A percentile compares a stretch with the other conserved stretches of the same genome.
Conservation (phyloP, 2,329 filamentous ascomycete genomes). For the Colletotrichum sublineola region DNA sequence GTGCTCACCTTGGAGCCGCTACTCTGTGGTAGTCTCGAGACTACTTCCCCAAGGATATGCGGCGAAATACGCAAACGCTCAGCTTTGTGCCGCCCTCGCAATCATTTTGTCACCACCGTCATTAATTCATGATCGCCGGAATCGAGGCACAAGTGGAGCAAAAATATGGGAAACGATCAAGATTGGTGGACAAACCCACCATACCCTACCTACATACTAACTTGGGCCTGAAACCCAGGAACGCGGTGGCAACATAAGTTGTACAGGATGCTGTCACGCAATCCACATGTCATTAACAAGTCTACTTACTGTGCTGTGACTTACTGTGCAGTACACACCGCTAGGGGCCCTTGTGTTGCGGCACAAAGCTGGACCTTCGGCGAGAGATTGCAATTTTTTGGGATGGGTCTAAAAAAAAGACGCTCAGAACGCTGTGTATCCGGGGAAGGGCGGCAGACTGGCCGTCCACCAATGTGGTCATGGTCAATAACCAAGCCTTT, state of each 20-base stretch:
- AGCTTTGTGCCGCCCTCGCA: constrained; percentile 1
- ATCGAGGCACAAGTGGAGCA: background rate
- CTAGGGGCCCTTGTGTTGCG: constrained; percentile 14
- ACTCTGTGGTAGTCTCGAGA: background rate
- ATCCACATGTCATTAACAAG: constrained; percentile 22
- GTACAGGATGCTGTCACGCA: constrained; percentile 9
- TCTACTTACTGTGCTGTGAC: constrained; percentile 1
- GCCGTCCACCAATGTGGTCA: constrained; percentile 2
- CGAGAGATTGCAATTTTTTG: constrained; percentile 7
- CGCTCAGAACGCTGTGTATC: background rate
- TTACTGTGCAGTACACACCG: background rate
- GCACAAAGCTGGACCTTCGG: constrained; percentile 33
- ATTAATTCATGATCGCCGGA: background rate
- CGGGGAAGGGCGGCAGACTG: background rate
- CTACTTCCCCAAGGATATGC: no score
- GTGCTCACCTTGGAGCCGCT: background rate
- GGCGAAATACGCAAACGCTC: background rate
- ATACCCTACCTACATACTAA: constrained; percentile 12
- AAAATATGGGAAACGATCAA: constrained; percentile 8
- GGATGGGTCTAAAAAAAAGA: background rate
- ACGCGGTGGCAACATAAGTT: constrained; percentile 22
- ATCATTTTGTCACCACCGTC: constrained; percentile 18
- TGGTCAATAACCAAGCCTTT: constrained; percentile 10
- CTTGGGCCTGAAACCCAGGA: constrained; percentile 5
- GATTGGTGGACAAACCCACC: background rate